Evolutionary conservation across 208 protist species (phyloP).

Genomic region (Blastocrithidia nonstop): DNA sequence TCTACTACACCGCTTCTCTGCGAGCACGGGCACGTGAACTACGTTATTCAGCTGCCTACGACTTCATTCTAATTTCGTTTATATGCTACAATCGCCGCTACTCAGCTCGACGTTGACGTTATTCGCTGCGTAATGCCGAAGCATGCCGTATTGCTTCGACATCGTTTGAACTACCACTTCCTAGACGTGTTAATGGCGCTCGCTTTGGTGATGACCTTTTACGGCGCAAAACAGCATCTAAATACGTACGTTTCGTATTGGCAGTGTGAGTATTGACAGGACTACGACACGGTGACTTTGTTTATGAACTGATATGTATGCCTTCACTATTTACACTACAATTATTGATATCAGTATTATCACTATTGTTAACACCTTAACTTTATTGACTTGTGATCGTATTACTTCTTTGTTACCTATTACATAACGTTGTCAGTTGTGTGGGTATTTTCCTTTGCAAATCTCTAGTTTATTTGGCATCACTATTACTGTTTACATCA

Average conservation of each 20-base stretch:
- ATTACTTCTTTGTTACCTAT: no score
- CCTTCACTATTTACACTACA: no score
- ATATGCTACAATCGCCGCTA: slow-evolving; percentile 52
- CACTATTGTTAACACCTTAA: no score
- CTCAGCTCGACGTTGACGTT: slow-evolving; percentile 71
- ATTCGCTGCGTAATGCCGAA: slow-evolving; percentile 55
- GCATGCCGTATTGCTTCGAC: slow-evolving; percentile 52
- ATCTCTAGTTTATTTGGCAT: no score
- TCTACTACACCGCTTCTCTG: slow-evolving; percentile 45
- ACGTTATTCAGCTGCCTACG: slow-evolving; percentile 29
- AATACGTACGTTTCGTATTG: no score
- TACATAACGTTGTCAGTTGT: no score
- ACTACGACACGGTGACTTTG: not conserved
- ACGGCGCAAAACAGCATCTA: slow-evolving; percentile 13
- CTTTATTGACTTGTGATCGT: no score
- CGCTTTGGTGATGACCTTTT: slow-evolving; percentile 35
- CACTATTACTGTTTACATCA: no score
- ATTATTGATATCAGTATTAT: no score
- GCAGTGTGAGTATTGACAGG: slow-evolving; percentile 10
- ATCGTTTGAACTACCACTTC: slow-evolving; percentile 19
- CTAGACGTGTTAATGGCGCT: slow-evolving; percentile 6
- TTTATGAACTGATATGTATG: no score
- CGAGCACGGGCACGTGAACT: slow-evolving; percentile 33
- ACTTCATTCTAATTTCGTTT: slow-evolving; percentile 52
- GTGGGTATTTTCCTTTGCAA: no score